These are phyloP conservation scores for Fusarium nodosum DNA, from an alignment of 2,329 filamentous ascomycete species.

Conservation along the genomic window DNA sequence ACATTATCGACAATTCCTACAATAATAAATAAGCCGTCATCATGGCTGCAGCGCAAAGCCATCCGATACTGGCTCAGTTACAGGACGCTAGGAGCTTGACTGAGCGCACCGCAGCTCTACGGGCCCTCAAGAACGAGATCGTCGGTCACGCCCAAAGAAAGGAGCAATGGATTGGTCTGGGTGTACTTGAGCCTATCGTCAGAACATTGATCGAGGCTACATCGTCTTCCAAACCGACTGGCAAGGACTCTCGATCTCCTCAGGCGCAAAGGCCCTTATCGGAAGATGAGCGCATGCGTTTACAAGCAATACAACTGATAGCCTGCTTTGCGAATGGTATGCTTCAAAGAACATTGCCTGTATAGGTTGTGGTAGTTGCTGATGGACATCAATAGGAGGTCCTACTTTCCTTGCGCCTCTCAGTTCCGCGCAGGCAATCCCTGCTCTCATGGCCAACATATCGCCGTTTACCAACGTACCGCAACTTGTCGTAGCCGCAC, in stretches of 20 bases:
- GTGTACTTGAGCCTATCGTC: constrained; percentile 73
- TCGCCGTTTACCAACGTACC: constrained; percentile 74
- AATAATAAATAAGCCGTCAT: constrained; percentile 33
- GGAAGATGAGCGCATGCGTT: constrained; percentile 75
- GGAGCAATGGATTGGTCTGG: constrained; percentile 79
- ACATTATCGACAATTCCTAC: background rate
- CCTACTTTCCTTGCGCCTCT: constrained; percentile 83
- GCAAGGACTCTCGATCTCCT: constrained; percentile 56
- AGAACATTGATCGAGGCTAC: constrained; percentile 59
- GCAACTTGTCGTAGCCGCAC: constrained; percentile 77
- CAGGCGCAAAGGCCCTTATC: constrained; percentile 59
- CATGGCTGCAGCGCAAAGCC: constrained; percentile 68
- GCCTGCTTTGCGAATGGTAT: constrained; percentile 87
- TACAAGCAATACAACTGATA: constrained; percentile 88
- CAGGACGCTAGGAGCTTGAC: constrained; percentile 64
- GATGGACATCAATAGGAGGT: constrained; percentile 70
- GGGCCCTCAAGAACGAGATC: constrained; percentile 86
- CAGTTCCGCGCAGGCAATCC: constrained; percentile 75
- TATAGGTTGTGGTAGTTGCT: constrained; percentile 27
- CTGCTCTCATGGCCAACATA: constrained; percentile 77
- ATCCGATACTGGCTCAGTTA: constrained; percentile 69
- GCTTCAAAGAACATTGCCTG: constrained; percentile 40
- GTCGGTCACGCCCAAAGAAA: constrained; percentile 91
- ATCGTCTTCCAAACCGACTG: constrained; percentile 54
- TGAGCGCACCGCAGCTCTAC: constrained; percentile 73